Evolutionary conservation across 345 rosid species (phyloP), one percentile per base, ranked within the genome.

Genomic region (Eucalyptus globulus): DNA sequence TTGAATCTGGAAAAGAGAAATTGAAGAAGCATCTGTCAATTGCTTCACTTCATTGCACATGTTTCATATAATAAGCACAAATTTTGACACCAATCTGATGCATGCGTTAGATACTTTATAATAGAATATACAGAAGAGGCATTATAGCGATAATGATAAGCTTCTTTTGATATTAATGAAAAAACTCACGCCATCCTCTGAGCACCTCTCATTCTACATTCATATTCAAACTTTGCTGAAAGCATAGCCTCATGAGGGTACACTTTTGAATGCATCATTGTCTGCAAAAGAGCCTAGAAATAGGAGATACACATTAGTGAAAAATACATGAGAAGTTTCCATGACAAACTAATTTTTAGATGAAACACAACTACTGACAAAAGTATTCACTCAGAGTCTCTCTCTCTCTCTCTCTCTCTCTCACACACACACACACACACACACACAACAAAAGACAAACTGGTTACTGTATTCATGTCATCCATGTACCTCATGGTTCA

Each of bases 161-260:
- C 85, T 76, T 37, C 29, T 76, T 4, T 43, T 11, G 29, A 76
- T 76, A 29, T 76, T 76, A 37, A 90, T 89, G 58, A 80, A 92
- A 88, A 93, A 45, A 88, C 97, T 95, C 95, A 97, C 98, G 98
- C 97, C 99, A 96, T 98, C 93, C 98, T 95, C 91, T 97, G 98
- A 89, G 99, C 98, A 90, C 99, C 99, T 94, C 97, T 94, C 92
- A 93, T 90, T 92, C 94, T 95, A 91, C 99, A 94, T 93, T 98
- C 99, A 91, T 97, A 97, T 93, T 98, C 99, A 91, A 98, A 88
- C 92, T 95, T 94, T 51, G 99, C 97, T 67, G 98, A 94, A 86
- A 98, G 91, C 89, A 95, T 90, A 88, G 95, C 90, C 92, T 98
- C 99, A 85, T 94, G 91, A 87, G 98, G 98, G 94, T 93, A 94